These are phyloP conservation scores for Candida xiaguanensis DNA, from an alignment of 805 yeast genomes.

Conservation along the genomic window DNA sequence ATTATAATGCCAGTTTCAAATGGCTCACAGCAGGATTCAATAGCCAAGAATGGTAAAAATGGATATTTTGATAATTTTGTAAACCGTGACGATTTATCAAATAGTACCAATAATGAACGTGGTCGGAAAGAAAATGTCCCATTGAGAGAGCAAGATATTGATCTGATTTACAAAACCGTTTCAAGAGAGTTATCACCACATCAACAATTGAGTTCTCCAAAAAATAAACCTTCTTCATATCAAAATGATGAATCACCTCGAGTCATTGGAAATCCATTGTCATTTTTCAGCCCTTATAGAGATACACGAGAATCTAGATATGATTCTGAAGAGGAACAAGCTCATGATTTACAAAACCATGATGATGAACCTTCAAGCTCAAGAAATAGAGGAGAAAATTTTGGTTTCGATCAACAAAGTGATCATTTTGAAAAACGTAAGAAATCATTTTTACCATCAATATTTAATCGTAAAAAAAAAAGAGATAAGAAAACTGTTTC, in stretches of 20 bases:
- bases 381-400: neutral
- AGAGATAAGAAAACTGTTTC: slow-evolving; percentile 17
- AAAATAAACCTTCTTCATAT: neutral
- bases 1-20: neutral
- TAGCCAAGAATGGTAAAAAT: neutral
- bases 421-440: neutral
- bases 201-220: neutral
- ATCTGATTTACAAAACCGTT: slow-evolving; percentile 14
- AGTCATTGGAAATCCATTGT: slow-evolving; percentile 28
- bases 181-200: slow-evolving; percentile 5
- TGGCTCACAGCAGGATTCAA: neutral
- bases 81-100: neutral
- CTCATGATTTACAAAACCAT: neutral
- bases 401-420: neutral
- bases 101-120: neutral
- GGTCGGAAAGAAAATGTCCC: slow-evolving; percentile 5
- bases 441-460: slow-evolving; percentile 11
- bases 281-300: slow-evolving; percentile 22
- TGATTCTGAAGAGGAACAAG: slow-evolving; percentile 16
- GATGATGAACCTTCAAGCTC: neutral
- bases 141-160: slow-evolving; percentile 12
- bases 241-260: slow-evolving; percentile 16
- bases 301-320: slow-evolving; percentile 35
- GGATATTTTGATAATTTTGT: neutral
- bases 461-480: slow-evolving; percentile 15